phyloP scores from a whole-genome alignment of 352 stramenopile genomes.

The Pythium biforme region DNA sequence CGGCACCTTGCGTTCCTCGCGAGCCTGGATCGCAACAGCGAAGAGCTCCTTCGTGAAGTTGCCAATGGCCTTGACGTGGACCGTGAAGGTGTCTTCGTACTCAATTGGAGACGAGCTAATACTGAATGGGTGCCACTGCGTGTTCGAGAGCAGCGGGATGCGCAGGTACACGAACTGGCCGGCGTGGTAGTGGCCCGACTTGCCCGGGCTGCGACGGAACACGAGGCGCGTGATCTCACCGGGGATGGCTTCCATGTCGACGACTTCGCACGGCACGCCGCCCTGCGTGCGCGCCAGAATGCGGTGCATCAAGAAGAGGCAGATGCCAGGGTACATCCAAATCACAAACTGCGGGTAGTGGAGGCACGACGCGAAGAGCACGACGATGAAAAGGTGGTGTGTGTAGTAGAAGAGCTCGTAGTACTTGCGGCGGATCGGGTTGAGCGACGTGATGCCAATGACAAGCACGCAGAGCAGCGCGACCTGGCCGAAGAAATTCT shows the following conservation, averaged over 20 bases:
- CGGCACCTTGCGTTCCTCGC: constrained; percentile 74
- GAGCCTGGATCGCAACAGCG: constrained; percentile 68
- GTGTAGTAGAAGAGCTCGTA: constrained; percentile 90
- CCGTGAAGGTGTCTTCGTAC: constrained; percentile 82
- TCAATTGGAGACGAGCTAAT: constrained; percentile 84
- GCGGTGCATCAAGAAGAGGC: constrained; percentile 80
- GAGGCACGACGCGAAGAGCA: constrained; percentile 59
- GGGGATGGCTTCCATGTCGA: constrained; percentile 80
- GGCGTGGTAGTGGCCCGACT: constrained; percentile 78
- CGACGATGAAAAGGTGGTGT: constrained; percentile 86
- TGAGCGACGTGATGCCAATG: constrained; percentile 77
- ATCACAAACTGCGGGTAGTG: constrained; percentile 84
- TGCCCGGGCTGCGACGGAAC: constrained; percentile 69
- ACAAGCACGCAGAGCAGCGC: constrained; percentile 66
- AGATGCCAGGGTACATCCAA: constrained; percentile 81
- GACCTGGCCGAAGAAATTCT: constrained; percentile 78
- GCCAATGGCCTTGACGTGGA: constrained; percentile 77
- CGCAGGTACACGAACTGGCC: constrained; percentile 81
- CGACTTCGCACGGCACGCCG: constrained; percentile 69
- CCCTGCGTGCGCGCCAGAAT: constrained; percentile 71
- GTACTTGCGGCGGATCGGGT: constrained; percentile 63
- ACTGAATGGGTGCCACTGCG: constrained; percentile 85
- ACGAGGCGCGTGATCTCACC: constrained; percentile 82
- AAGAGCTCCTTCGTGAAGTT: constrained; percentile 80
- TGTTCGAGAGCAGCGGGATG: constrained; percentile 65